A percentile compares a stretch with the other conserved stretches of the same genome.
Conservation (phyloP, 2,329 filamentous ascomycete species). For the Epichloe amarillans region DNA sequence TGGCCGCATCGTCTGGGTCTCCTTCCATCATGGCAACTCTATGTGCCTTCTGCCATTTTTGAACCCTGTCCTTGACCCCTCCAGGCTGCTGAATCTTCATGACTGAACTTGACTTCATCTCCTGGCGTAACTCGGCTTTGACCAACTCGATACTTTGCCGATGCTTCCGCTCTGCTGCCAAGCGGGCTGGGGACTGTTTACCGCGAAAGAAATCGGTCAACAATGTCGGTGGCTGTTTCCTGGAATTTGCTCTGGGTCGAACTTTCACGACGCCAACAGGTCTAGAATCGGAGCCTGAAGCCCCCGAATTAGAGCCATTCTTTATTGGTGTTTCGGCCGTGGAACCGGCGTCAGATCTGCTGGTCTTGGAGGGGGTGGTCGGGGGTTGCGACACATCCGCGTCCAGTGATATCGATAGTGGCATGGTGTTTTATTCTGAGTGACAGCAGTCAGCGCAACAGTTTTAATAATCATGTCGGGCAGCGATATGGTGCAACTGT, state of each 20-base stretch:
- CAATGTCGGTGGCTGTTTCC: conserved; percentile 30
- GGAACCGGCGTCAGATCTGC: conserved; percentile 1
- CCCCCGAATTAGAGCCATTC: conserved; percentile 8
- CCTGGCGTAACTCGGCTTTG: conserved; percentile 36
- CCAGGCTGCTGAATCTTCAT: conserved; percentile 47
- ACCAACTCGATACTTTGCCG: conserved; percentile 46
- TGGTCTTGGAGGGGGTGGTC: conserved; percentile 5
- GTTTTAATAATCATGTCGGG: neutral
- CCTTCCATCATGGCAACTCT: conserved; percentile 46
- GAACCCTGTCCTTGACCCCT: conserved; percentile 66
- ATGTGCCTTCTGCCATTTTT: conserved; percentile 72
- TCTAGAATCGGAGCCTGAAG: conserved; percentile 27
- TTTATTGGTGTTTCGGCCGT: conserved; percentile 4
- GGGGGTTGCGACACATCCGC: conserved; percentile 9
- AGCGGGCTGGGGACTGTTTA: conserved; percentile 40
- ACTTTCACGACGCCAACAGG: conserved; percentile 22
- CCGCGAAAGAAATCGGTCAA: conserved; percentile 45
- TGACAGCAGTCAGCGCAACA: conserved; percentile 6
- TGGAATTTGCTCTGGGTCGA: conserved; percentile 24
- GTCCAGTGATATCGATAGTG: conserved; percentile 9
- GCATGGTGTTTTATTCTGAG: conserved; percentile 12
- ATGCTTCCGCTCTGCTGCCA: conserved; percentile 36
- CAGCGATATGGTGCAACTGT: neutral
- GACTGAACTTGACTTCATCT: conserved; percentile 46
- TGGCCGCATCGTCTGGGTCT: conserved; percentile 37